phyloP scores from a whole-genome alignment of 352 stramenopile species.

The Phytophthora ramorum region DNA sequence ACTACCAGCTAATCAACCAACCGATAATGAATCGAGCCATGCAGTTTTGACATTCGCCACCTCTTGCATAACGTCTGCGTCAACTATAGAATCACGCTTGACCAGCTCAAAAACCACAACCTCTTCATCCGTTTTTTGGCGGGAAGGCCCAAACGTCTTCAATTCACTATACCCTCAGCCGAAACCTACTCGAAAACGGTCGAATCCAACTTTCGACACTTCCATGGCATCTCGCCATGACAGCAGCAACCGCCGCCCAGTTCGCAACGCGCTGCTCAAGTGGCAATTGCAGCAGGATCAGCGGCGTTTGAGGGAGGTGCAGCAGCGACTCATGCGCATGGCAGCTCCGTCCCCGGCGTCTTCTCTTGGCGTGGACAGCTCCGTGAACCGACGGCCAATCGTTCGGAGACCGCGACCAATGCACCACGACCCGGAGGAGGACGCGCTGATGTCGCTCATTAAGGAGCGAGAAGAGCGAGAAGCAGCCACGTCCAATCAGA shows the following conservation, averaged over 20 bases:
- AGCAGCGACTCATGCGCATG: slow-evolving; percentile 33
- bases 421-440: slow-evolving; percentile 40
- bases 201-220: slow-evolving; percentile 13
- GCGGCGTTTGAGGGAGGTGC: slow-evolving; percentile 22
- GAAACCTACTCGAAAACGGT: slow-evolving; percentile 23
- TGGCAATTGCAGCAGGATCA: slow-evolving; percentile 40
- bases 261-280: slow-evolving; percentile 39
- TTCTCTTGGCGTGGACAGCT: slow-evolving; percentile 10
- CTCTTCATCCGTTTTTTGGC: slow-evolving; percentile 14
- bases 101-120: not conserved
- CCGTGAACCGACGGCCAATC: slow-evolving; percentile 7
- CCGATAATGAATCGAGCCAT: slow-evolving; percentile 38
- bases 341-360: slow-evolving; percentile 16
- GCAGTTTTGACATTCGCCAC: slow-evolving; percentile 28
- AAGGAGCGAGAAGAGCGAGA: slow-evolving; percentile 42
- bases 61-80: not conserved
- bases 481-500: slow-evolving; percentile 16
- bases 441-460: slow-evolving; percentile 51
- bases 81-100: not conserved
- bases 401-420: slow-evolving; percentile 12
- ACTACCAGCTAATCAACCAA: slow-evolving; percentile 38
- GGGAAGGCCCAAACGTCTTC: slow-evolving; percentile 22
- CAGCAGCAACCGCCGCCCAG: slow-evolving; percentile 23
- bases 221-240: slow-evolving; percentile 28
- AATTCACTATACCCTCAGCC: slow-evolving; percentile 26